Conservation (phyloP, 2,329 filamentous ascomycete species). For the Ceratocystis lukuohia region DNA sequence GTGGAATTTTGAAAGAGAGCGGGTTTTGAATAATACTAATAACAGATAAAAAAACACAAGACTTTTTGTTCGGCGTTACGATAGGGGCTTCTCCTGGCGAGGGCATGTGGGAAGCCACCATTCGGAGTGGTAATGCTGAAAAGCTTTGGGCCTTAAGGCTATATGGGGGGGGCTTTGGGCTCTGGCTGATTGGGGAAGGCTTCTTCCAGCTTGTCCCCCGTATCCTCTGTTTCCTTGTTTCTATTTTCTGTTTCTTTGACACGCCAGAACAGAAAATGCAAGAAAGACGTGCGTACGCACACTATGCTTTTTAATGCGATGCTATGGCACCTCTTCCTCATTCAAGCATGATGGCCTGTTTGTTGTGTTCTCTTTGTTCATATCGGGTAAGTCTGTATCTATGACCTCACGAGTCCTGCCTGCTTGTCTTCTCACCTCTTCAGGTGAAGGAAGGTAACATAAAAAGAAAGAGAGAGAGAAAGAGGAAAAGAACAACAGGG, state of each 20-base stretch:
- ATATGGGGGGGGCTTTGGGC: not conserved
- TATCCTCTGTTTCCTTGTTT: not conserved
- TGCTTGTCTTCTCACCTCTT: not conserved
- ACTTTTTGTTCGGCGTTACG: not conserved
- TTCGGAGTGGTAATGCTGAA: not conserved
- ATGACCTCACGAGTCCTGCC: not conserved
- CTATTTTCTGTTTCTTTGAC: not conserved
- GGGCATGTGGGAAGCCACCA: not conserved
- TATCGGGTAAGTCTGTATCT: not conserved
- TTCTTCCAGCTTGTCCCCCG: not conserved
- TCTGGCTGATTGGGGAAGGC: not conserved
- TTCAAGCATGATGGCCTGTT: not conserved
- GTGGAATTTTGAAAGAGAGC: not conserved
- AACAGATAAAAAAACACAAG: not conserved
- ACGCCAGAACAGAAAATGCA: not conserved
- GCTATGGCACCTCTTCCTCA: not conserved
- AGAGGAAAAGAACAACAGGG: not conserved
- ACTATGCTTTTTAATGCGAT: not conserved
- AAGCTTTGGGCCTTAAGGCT: not conserved
- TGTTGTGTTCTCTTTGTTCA: not conserved
- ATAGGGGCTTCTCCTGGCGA: not conserved
- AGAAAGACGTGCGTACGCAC: not conserved
- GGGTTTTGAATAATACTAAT: not conserved
- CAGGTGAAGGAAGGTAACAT: not conserved
- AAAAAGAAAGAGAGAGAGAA: not conserved